A percentile compares a stretch with the other conserved stretches of the same genome.
phyloP scores from a whole-genome alignment of 345 rosid species.

The Fremontodendron californicum region DNA sequence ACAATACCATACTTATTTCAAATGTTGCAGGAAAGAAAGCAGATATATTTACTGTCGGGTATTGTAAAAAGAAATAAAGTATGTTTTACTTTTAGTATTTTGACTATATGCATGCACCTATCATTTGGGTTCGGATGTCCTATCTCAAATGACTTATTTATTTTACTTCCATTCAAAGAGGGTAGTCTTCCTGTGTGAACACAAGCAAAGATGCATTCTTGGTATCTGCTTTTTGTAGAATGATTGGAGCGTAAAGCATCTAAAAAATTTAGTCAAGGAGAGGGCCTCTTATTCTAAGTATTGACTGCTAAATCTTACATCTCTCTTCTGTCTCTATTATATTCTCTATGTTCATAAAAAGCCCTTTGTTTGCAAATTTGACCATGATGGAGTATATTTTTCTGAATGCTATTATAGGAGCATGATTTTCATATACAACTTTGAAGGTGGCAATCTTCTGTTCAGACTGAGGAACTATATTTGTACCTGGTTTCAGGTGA shows the following conservation, averaged over 20 bases:
- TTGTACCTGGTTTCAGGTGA: slow-evolving; percentile 48
- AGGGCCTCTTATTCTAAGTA: background rate
- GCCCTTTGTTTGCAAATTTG: background rate
- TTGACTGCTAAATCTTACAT: background rate
- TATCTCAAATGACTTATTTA: background rate
- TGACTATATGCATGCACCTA: background rate
- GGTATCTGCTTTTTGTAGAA: background rate
- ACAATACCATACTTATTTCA: background rate
- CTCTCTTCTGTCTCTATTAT: background rate
- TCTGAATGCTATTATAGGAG: background rate
- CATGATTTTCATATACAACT: background rate
- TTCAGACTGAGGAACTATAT: background rate
- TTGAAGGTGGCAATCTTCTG: background rate
- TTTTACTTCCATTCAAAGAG: background rate
- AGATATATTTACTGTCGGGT: background rate
- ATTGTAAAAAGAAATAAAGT: background rate
- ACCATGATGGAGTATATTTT: background rate
- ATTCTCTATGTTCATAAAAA: background rate
- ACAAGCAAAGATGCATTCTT: background rate
- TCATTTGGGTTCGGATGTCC: background rate
- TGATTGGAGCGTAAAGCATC: background rate
- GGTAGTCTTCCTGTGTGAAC: background rate
- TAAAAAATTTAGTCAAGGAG: background rate
- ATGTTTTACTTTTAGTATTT: background rate
- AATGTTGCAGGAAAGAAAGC: background rate